Evolutionary conservation across 2,329 filamentous ascomycete species (phyloP), one percentile per base, ranked within the genome.

Genomic region (Tolypocladium guangdongense): DNA sequence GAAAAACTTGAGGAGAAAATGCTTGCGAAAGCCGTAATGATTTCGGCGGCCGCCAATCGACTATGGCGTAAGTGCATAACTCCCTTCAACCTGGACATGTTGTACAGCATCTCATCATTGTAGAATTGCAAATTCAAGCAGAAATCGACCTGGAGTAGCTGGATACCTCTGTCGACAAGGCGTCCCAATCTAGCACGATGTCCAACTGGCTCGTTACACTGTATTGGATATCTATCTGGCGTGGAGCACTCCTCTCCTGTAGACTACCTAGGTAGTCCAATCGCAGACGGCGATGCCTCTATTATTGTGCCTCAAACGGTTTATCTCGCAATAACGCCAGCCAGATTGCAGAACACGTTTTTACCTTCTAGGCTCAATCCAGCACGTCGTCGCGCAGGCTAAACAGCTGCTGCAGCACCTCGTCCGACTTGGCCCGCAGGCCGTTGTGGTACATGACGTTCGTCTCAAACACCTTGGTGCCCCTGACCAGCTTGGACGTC

Each of bases 361-460:
- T n/a, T n/a, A n/a, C n/a, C n/a, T n/a, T n/a, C n/a, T n/a, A n/a
- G 22, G 12, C 38, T 62, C 64, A 85, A 60, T 85, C 80, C 37
- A 84, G 74, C 3, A 73, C 72, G 60, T 84, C 80, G 56, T 96
- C 90, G 59, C 90, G 80, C 65, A 96, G 68, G 51, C 77, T 81
- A 65, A 95, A 93, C 4, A 96, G 73, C 61, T 86, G 80, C 60
- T 80, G 81, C 62, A 96, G 73, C 20, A 96, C 81, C 59, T 95
- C 88, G 32, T 89, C 86, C 5, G 84, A 75, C 69, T 82, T 87
- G 51, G 78, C 77, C 55, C 88, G 78, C 45, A 96, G 67, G 0
- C 87, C 92, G 64, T 93, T 86, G 68, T 97, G 92, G 64, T 93
- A 93, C 77, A 95, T 81, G 27, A 78, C 76, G 66, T 96, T 96